Evolutionary conservation across 768 basidiomycete species (phyloP).

Genomic region (Amanita rubescens): DNA sequence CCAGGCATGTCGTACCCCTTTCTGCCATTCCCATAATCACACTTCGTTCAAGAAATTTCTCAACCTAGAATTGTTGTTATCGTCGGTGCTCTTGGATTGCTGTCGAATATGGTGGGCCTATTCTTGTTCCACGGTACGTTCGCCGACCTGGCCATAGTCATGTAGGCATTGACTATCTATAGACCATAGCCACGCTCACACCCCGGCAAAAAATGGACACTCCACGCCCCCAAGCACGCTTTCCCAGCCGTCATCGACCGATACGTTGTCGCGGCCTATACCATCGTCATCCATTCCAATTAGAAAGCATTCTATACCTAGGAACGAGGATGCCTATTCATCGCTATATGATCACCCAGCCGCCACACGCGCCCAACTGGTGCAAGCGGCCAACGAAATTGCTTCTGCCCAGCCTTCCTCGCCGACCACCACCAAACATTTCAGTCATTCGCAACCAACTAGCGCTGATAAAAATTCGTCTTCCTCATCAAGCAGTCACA

Average conservation of each 20-base stretch:
- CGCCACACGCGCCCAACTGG: constrained; percentile 63
- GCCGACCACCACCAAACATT: constrained; percentile 23
- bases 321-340: constrained; percentile 34
- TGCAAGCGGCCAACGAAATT: constrained; percentile 81
- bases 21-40: constrained; percentile 6
- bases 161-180: constrained; percentile 29
- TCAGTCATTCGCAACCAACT: constrained; percentile 15
- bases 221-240: constrained; percentile 33
- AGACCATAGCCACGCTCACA: constrained; percentile 59
- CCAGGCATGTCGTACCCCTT: constrained; percentile 45
- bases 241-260: constrained; percentile 13
- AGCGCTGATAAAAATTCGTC: not conserved
- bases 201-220: constrained; percentile 34
- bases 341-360: constrained; percentile 71
- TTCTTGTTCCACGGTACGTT: constrained; percentile 88
- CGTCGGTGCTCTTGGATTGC: constrained; percentile 83
- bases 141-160: constrained; percentile 1
- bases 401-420: constrained; percentile 48
- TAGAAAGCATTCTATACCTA: not conserved
- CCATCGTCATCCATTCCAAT: constrained; percentile 1
- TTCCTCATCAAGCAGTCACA: not conserved
- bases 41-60: constrained; percentile 57
- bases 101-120: constrained; percentile 88
- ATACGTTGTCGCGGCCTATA: not conserved
- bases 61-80: constrained; percentile 85